Evolutionary conservation across 306 rosid species (phyloP).

Genomic region (Glycine tomentella): DNA sequence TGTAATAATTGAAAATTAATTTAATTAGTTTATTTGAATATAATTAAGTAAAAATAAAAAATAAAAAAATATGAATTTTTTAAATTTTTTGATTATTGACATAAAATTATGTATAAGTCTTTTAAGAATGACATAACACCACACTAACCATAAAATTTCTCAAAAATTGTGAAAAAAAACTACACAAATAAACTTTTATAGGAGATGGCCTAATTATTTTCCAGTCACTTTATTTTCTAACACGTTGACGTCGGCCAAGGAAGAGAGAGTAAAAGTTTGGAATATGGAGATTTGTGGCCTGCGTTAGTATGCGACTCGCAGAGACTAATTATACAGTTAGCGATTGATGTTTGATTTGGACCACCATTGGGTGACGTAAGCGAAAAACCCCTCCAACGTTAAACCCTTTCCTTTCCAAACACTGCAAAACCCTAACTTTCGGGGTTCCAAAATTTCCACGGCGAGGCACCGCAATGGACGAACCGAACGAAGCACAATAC

Average conservation of each 20-base stretch:
- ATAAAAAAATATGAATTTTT: too few species aligned
- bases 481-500: conserved; percentile 62
- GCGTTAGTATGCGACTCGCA: not conserved
- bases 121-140: too few species aligned
- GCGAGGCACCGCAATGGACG: conserved; percentile 55
- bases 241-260: conserved; percentile 3
- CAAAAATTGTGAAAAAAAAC: too few species aligned
- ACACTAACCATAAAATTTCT: too few species aligned
- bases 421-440: conserved; percentile 61
- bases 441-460: not conserved
- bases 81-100: too few species aligned
- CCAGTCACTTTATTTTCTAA: not conserved
- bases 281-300: not conserved
- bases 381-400: conserved; percentile 44
- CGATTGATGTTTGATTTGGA: conserved; percentile 13
- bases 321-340: not conserved
- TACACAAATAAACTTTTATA: too few species aligned
- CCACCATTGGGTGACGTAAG: conserved; percentile 40
- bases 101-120: too few species aligned
- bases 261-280: not conserved
- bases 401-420: conserved; percentile 44
- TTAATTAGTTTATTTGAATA: too few species aligned
- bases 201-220: not conserved
- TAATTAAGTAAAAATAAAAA: too few species aligned
- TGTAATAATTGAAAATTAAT: too few species aligned